These are phyloP conservation scores for Magnolia changhungtana DNA, from an alignment of 164 flowering plant species.

Conservation along the genomic window DNA sequence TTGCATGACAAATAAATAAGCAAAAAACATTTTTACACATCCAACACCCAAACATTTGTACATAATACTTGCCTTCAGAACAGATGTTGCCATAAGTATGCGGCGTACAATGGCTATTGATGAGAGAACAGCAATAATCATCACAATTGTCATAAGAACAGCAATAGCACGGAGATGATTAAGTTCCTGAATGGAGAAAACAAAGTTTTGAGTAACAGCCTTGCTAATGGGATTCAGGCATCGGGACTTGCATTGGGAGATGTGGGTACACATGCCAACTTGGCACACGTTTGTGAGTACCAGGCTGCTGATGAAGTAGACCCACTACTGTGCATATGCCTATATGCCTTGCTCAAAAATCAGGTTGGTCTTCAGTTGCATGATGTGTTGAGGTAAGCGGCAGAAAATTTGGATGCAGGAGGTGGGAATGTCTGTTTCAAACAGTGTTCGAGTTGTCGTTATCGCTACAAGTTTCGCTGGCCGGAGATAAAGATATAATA, in stretches of 20 bases:
- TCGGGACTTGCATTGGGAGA: not conserved
- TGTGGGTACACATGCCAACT: not conserved
- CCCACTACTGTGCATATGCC: not conserved
- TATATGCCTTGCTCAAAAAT: not conserved
- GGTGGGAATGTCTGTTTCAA: not conserved
- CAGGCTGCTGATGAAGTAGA: not conserved
- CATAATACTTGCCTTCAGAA: constrained; percentile 69
- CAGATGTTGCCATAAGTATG: constrained; percentile 95
- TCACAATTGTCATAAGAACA: constrained; percentile 73
- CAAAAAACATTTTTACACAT: not conserved
- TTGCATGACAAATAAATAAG: not conserved
- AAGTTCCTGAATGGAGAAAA: constrained; percentile 57
- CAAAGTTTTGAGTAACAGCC: not conserved
- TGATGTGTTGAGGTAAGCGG: too few species aligned
- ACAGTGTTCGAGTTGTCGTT: too few species aligned
- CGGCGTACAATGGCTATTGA: constrained; percentile 87
- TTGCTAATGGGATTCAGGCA: not conserved
- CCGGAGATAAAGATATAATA: too few species aligned
- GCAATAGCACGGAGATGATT: constrained; percentile 69
- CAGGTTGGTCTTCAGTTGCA: not conserved
- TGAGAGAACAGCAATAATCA: constrained; percentile 66
- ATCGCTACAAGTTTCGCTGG: too few species aligned
- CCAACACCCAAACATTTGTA: not conserved
- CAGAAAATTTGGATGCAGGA: too few species aligned
- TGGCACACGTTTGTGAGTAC: not conserved